Conservation (phyloP, 2,329 filamentous ascomycete species). For the Chalaropsis ovoidea region DNA sequence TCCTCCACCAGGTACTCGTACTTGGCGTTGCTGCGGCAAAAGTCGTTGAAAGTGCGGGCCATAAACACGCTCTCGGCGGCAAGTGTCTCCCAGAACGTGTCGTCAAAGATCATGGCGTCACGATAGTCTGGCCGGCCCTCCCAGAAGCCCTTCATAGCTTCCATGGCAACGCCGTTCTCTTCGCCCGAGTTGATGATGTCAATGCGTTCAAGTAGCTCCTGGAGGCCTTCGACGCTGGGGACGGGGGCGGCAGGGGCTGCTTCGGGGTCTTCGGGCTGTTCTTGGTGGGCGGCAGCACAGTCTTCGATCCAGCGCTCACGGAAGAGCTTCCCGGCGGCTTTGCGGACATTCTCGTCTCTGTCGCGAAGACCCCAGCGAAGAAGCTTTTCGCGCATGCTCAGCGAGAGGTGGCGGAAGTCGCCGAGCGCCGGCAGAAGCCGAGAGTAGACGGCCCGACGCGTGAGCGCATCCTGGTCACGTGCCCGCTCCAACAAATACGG, state of each 20-base stretch:
- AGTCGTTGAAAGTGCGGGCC: constrained; percentile 86
- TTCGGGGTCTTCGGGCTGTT: constrained; percentile 46
- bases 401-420: constrained; percentile 85
- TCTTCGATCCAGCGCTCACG: constrained; percentile 97
- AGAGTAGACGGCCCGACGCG: constrained; percentile 76
- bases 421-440: constrained; percentile 77
- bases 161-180: constrained; percentile 79
- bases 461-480: constrained; percentile 75
- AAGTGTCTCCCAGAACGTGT: constrained; percentile 69
- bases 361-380: constrained; percentile 90
- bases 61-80: constrained; percentile 83
- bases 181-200: constrained; percentile 84
- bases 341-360: constrained; percentile 85
- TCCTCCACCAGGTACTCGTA: constrained; percentile 70
- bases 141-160: constrained; percentile 96
- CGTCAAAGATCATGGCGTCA: constrained; percentile 60
- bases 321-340: constrained; percentile 82
- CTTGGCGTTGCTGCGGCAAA: constrained; percentile 66
- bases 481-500: constrained; percentile 84
- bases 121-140: constrained; percentile 76
- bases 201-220: constrained; percentile 86
- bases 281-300: constrained; percentile 60
- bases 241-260: constrained; percentile 40
- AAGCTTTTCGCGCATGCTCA: constrained; percentile 91
- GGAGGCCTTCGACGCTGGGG: constrained; percentile 69